phyloP scores from a whole-genome alignment of 2,329 filamentous ascomycete genomes.

The Aspergillus tanneri region DNA sequence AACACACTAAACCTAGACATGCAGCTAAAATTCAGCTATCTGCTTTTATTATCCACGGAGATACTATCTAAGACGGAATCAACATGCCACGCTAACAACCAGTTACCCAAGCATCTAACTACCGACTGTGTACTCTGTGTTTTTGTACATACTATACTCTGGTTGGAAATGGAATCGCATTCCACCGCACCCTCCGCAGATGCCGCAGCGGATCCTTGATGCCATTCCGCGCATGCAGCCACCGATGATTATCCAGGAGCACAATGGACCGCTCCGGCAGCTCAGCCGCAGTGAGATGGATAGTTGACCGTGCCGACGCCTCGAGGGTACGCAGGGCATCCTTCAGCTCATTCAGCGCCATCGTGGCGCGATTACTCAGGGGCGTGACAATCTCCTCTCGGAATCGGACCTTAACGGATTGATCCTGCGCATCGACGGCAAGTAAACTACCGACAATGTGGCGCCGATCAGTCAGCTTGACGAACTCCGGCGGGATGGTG shows the following conservation, averaged over 20 bases:
- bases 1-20: too few relatives aligned
- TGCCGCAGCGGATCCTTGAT: constrained; percentile 38
- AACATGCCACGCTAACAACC: too few relatives aligned
- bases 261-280: not conserved
- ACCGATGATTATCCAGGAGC: not conserved
- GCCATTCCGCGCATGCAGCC: constrained; percentile 3
- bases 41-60: too few relatives aligned
- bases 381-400: constrained; percentile 16
- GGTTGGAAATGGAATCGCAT: constrained; percentile 25
- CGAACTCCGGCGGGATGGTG: constrained; percentile 34
- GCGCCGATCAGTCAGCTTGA: constrained; percentile 22
- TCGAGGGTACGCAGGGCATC: constrained; percentile 17
- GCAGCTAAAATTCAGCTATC: too few relatives aligned
- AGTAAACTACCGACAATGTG: constrained; percentile 27
- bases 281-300: constrained; percentile 25
- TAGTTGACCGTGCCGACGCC: constrained; percentile 8
- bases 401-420: constrained; percentile 3
- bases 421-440: not conserved
- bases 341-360: constrained; percentile 34
- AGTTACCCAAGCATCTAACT: too few relatives aligned
- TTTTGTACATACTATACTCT: too few relatives aligned
- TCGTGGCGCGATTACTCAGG: constrained; percentile 18
- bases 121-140: too few relatives aligned
- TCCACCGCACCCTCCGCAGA: constrained; percentile 39
- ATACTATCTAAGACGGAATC: too few relatives aligned